Evolutionary conservation across 2,329 filamentous ascomycete genomes (phyloP).

Genomic region (Aspergillus carbonarius): DNA sequence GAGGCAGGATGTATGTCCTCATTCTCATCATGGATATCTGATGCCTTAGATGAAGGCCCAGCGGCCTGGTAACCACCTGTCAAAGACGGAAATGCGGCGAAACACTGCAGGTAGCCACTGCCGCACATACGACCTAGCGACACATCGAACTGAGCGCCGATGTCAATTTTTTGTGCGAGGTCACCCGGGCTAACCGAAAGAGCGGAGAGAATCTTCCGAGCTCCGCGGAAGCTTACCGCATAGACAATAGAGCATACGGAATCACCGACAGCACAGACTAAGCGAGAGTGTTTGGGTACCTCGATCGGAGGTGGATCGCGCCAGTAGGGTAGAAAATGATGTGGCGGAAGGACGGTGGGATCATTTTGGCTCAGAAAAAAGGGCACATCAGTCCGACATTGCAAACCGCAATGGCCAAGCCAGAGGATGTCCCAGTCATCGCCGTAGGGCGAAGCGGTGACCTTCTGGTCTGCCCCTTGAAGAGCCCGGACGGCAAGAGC

Average conservation of each 20-base stretch:
- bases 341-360: constrained; percentile 15
- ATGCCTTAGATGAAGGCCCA: constrained; percentile 9
- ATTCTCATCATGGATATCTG: constrained; percentile 20
- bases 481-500: constrained; percentile 11
- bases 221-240: constrained; percentile 22
- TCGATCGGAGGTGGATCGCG: constrained; percentile 17
- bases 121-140: constrained; percentile 23
- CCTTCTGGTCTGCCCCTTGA: background rate
- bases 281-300: constrained; percentile 12
- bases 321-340: constrained; percentile 24
- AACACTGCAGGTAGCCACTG: constrained; percentile 20
- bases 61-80: constrained; percentile 16
- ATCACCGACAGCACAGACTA: constrained; percentile 16
- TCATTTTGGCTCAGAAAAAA: constrained; percentile 17
- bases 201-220: constrained; percentile 20
- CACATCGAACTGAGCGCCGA: constrained; percentile 24
- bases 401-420: constrained; percentile 26
- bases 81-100: constrained; percentile 18
- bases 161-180: constrained; percentile 21
- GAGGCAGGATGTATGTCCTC: background rate
- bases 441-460: constrained; percentile 12
- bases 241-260: constrained; percentile 22
- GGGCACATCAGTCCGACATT: constrained; percentile 15
- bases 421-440: constrained; percentile 26
- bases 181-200: constrained; percentile 20